phyloP scores from a whole-genome alignment of 192 early-diverging fungal species.

The Coemansia furcata region DNA sequence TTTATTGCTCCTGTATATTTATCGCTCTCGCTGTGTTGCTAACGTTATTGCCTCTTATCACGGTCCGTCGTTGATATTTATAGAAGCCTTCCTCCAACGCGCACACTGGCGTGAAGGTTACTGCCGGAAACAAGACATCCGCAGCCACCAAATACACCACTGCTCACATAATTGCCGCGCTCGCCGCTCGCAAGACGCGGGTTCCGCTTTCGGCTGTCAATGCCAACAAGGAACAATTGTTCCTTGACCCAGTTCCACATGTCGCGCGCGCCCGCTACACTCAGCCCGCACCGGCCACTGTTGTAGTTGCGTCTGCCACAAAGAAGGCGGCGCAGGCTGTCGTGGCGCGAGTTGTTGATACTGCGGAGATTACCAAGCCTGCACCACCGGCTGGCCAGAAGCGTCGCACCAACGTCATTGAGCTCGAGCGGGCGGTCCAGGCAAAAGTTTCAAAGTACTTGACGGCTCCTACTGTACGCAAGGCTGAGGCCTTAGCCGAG shows the following conservation, averaged over 20 bases:
- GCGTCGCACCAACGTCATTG: constrained; percentile 26
- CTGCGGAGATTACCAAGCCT: constrained; percentile 4
- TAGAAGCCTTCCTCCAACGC: constrained; percentile 16
- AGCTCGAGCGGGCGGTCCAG: constrained; percentile 25
- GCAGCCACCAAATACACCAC: constrained; percentile 11
- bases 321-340: neutral
- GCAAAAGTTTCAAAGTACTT: constrained; percentile 16
- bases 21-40: neutral
- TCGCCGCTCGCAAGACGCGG: constrained; percentile 26
- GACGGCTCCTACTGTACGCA: neutral
- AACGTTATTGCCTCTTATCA: neutral
- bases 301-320: neutral
- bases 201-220: constrained; percentile 26
- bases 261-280: constrained; percentile 10
- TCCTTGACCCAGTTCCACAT: constrained; percentile 26
- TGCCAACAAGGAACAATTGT: constrained; percentile 22
- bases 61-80: neutral
- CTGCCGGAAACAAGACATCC: neutral
- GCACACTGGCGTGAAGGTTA: constrained; percentile 1
- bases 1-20: constrained; percentile 4
- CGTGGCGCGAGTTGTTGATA: neutral
- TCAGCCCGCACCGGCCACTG: neutral
- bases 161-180: constrained; percentile 16
- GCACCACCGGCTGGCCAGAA: constrained; percentile 29
- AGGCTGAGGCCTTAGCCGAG: neutral